A percentile compares a stretch with the other conserved stretches of the same genome.
Conservation (phyloP, 129 eudicot species). For the Cynara cardunculus region DNA sequence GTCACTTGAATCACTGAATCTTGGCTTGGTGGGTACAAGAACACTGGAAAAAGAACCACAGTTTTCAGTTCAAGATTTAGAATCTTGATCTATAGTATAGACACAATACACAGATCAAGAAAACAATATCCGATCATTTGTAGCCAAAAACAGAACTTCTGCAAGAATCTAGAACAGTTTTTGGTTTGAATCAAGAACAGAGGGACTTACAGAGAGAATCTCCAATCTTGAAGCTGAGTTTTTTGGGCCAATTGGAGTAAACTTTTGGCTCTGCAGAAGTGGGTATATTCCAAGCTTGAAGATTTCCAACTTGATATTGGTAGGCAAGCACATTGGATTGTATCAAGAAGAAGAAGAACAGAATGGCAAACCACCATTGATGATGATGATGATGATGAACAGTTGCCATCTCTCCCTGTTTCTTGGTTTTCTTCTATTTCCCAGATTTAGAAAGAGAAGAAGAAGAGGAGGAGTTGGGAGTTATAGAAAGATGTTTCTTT, state of each 20-base stretch:
- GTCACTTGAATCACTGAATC: slow-evolving; percentile 93
- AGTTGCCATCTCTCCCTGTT: slow-evolving; percentile 39
- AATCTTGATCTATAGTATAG: not conserved
- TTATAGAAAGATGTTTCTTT: slow-evolving; percentile 6
- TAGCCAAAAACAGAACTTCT: not conserved
- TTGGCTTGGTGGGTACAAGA: slow-evolving; percentile 92
- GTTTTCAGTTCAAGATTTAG: slow-evolving; percentile 1
- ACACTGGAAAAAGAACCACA: slow-evolving; percentile 48
- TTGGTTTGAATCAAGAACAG: not conserved
- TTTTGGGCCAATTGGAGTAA: slow-evolving; percentile 71
- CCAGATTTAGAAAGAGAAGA: slow-evolving; percentile 14
- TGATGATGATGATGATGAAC: not conserved
- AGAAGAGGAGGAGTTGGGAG: slow-evolving; percentile 3
- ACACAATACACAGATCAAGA: not conserved
- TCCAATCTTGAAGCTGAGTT: slow-evolving; percentile 55
- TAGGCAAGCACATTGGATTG: slow-evolving; percentile 46
- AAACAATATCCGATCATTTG: not conserved
- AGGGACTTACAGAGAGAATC: slow-evolving; percentile 76
- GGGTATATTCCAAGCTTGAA: slow-evolving; percentile 73
- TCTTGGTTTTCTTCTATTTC: slow-evolving; percentile 12
- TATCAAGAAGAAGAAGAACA: slow-evolving; percentile 40
- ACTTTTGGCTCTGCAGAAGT: slow-evolving; percentile 45
- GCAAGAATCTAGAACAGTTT: not conserved
- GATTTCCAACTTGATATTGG: slow-evolving; percentile 81
- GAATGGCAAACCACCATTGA: slow-evolving; percentile 27